Evolutionary conservation across 1,139 yeast species (phyloP), one percentile per base, ranked within the genome.

Genomic region (Protomyces pachydermus): DNA sequence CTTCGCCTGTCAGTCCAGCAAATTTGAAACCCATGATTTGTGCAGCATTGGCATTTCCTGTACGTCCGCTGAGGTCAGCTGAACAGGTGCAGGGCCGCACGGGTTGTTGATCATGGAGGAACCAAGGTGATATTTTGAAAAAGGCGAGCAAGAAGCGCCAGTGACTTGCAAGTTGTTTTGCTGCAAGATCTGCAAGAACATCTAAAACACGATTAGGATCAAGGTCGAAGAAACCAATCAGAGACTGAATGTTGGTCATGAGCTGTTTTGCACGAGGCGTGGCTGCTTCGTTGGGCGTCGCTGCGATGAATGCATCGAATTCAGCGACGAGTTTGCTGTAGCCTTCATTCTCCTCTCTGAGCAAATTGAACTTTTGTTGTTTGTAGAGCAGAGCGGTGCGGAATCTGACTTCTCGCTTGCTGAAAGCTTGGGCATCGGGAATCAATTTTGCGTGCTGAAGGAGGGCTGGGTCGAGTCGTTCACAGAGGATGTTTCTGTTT

Each of bases 321-420:
- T 85, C 84, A 6, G 80, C 80, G 0, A 85, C 75, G 46, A 88
- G 76, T 70, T 86, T 85, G 16, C 96, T 76, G 74, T 83, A 93
- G 0, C 98, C 98, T 72, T 87, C 93, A 16, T 84, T 77, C 69
- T 88, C 88, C 74, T 91, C 97, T 64, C 85, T 83, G n/a, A 89
- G 71, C 37, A 91, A 75, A 67, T 89, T 89, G 75, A 78, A 91
- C 67, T 88, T 84, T 70, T 82, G 84, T 66, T 88, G 88, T 45
- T 90, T 85, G 73, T 85, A 88, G 68, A 83, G 68, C 25, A 72
- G 66, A 28, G 74, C 71, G 71, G 76, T 82, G 77, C 72, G 83
- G 77, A 74, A 71, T 12, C 85, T 74, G 51, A 81, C 77, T 23
- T 74, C 71, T 39, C 78, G 72, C 66, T 80, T 75, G 69, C 82